Conservation (phyloP, 768 basidiomycete genomes). For the Pleurotus pulmonarius region DNA sequence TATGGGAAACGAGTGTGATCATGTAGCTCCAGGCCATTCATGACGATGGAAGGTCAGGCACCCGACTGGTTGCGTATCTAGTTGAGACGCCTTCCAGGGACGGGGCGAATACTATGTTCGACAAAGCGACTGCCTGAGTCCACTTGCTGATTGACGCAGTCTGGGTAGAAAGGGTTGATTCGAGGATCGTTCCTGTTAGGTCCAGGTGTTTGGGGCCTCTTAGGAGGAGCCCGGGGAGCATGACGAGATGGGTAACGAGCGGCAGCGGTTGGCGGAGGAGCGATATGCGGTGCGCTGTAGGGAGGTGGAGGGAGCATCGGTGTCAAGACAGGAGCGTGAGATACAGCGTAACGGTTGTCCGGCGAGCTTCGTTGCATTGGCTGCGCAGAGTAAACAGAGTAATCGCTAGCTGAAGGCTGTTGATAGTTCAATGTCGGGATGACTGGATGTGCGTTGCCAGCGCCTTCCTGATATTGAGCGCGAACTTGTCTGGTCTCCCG, state of each 20-base stretch:
- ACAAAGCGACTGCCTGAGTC: not conserved
- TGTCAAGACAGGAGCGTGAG: not conserved
- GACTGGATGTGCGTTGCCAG: not conserved
- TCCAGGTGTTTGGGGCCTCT: not conserved
- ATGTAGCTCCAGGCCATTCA: too few species aligned
- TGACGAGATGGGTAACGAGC: not conserved
- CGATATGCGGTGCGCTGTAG: not conserved
- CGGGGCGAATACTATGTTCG: not conserved
- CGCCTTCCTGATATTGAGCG: not conserved
- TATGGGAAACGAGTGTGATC: not conserved
- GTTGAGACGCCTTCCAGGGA: not conserved
- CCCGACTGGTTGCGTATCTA: not conserved
- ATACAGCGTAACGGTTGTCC: not conserved
- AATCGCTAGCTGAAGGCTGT: not conserved
- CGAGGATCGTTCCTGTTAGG: not conserved
- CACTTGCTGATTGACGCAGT: not conserved
- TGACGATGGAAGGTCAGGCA: too few species aligned
- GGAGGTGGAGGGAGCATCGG: not conserved
- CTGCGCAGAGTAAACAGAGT: not conserved
- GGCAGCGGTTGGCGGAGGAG: not conserved
- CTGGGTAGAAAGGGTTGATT: conserved; percentile 4
- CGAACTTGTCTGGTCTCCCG: too few species aligned
- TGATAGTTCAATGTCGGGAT: not conserved
- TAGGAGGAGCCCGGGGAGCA: not conserved
- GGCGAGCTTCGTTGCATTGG: not conserved